Conservation (phyloP, 192 early-diverging fungal genomes). For the Coemansia sp. region DNA sequence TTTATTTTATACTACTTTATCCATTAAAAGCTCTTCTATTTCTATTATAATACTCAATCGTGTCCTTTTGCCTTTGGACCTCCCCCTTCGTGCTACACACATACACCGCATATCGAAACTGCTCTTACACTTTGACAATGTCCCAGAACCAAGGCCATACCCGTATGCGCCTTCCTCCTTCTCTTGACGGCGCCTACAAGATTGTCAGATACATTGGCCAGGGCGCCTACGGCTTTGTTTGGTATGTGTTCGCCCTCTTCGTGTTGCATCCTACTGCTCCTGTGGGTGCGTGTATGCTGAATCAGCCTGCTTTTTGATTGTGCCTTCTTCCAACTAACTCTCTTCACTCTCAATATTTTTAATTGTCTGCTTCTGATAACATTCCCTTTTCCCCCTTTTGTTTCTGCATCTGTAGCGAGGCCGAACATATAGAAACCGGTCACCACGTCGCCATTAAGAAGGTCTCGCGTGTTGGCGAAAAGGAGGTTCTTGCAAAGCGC, state of each 20-base stretch:
- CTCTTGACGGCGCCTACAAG: conserved; percentile 63
- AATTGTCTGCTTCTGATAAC: background rate
- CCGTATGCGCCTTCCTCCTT: conserved; percentile 60
- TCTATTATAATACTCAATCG: background rate
- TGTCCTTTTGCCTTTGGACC: too few relatives aligned
- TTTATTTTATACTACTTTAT: background rate
- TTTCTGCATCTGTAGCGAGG: conserved; percentile 61
- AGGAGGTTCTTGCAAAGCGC: conserved; percentile 84
- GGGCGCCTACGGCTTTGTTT: conserved; percentile 88
- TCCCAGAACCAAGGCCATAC: conserved; percentile 36
- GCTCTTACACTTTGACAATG: conserved; percentile 9
- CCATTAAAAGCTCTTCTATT: background rate
- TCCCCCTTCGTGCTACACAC: too few relatives aligned
- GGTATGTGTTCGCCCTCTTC: conserved; percentile 48
- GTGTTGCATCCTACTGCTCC: background rate
- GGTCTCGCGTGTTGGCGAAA: conserved; percentile 79
- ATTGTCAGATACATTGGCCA: conserved; percentile 82
- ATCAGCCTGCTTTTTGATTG: background rate
- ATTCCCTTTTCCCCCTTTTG: background rate
- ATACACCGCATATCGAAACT: background rate
- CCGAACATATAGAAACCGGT: conserved; percentile 76
- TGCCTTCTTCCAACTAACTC: background rate
- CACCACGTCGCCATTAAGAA: conserved; percentile 93
- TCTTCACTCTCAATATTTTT: background rate
- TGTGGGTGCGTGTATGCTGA: background rate